Conservation (phyloP, 2,329 filamentous ascomycete species). For the Clathrospora elynae region DNA sequence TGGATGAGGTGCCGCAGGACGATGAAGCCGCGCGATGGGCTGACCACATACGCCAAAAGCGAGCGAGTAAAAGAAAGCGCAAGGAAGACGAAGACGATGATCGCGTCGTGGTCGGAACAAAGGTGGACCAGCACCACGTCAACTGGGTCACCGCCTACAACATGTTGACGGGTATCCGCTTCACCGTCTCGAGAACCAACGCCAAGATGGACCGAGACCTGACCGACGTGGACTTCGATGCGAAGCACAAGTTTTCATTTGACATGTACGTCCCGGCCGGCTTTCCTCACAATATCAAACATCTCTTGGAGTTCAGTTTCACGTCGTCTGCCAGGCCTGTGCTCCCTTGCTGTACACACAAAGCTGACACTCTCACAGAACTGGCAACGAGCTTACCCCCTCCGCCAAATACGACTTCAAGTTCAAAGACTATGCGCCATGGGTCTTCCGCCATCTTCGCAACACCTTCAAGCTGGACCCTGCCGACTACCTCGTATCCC, state of each 20-base stretch:
- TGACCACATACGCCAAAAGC: conserved; percentile 88
- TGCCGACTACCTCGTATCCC: conserved; percentile 95
- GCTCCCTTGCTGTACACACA: not conserved
- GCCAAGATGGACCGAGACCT: conserved; percentile 92
- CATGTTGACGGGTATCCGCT: conserved; percentile 98
- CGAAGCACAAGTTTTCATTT: conserved; percentile 97
- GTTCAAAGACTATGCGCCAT: conserved; percentile 99
- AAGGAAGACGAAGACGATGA: conserved; percentile 92
- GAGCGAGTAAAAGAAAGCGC: conserved; percentile 81
- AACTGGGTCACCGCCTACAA: conserved; percentile 99
- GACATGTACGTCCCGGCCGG: conserved; percentile 73
- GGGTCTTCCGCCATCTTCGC: conserved; percentile 94
- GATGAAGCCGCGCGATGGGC: conserved; percentile 92
- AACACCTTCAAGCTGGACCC: conserved; percentile 88
- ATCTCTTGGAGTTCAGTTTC: conserved; percentile 21
- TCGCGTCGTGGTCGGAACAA: conserved; percentile 88
- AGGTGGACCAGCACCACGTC: conserved; percentile 94
- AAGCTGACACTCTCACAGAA: conserved; percentile 60
- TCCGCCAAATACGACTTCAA: conserved; percentile 99
- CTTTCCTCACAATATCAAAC: conserved; percentile 23
- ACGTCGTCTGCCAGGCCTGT: conserved; percentile 18
- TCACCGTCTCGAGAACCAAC: conserved; percentile 93
- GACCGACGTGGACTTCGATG: conserved; percentile 88
- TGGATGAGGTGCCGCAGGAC: conserved; percentile 83
- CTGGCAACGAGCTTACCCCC: conserved; percentile 94